Evolutionary conservation across 140 eudicot species (phyloP).

Genomic region (Artemisia princeps): DNA sequence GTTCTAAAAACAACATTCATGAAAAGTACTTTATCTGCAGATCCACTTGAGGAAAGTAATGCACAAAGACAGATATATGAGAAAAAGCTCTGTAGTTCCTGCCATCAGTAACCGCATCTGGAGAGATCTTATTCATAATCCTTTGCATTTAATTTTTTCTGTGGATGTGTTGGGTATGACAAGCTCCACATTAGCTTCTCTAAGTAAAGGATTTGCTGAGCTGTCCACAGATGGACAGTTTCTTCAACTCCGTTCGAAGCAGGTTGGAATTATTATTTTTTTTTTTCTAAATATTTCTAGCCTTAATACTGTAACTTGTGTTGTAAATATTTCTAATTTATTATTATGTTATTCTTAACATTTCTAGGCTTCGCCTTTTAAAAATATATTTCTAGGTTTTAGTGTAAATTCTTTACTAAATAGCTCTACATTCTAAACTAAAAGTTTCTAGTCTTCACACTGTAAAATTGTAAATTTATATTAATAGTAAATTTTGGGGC

Average conservation of each 20-base stretch:
- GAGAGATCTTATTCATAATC: conserved; percentile 95
- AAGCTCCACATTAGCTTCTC: conserved; percentile 90
- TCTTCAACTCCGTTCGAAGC: conserved; percentile 88
- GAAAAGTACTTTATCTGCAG: conserved; percentile 32
- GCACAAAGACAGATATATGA: conserved; percentile 91
- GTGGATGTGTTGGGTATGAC: conserved; percentile 97
- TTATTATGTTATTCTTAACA: too few species aligned
- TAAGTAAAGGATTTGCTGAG: conserved; percentile 94
- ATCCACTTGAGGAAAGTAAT: conserved; percentile 86
- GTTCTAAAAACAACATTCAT: not conserved
- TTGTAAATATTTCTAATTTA: too few species aligned
- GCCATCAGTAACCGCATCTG: conserved; percentile 82
- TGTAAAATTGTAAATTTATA: not conserved
- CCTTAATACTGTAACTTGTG: not conserved
- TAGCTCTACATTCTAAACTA: too few species aligned
- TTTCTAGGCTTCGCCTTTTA: not conserved
- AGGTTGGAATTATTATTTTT: conserved; percentile 33
- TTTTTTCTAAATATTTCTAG: not conserved
- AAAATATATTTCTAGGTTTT: not conserved
- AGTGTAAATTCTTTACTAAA: not conserved
- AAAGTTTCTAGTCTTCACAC: too few species aligned
- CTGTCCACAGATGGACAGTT: conserved; percentile 99
- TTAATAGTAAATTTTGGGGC: conserved; percentile 5
- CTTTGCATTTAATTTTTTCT: conserved; percentile 78
- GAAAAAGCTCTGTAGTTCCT: conserved; percentile 83